Evolutionary conservation across 768 basidiomycete genomes (phyloP).

Genomic region (Tricholoma saponaceum): DNA sequence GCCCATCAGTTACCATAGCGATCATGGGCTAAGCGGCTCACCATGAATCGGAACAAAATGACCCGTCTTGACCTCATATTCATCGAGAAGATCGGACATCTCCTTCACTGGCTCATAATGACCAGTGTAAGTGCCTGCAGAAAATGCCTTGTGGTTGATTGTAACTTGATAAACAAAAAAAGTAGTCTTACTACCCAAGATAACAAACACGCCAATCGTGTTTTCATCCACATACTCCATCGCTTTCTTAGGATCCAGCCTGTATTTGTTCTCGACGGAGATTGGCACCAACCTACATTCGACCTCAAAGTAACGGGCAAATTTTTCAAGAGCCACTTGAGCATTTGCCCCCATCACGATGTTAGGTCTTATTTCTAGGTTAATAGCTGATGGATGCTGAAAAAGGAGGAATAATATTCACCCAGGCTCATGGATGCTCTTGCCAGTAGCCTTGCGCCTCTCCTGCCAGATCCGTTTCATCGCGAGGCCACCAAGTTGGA

Average conservation of each 20-base stretch:
- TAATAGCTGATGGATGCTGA: not conserved
- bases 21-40: conserved; percentile 25
- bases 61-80: conserved; percentile 60
- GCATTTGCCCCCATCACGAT: conserved; percentile 70
- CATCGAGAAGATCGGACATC: conserved; percentile 71
- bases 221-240: conserved; percentile 71
- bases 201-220: conserved; percentile 65
- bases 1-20: conserved; percentile 6
- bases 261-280: conserved; percentile 46
- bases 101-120: conserved; percentile 80
- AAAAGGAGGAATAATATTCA: conserved; percentile 17
- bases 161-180: conserved; percentile 27
- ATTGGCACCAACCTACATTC: conserved; percentile 55
- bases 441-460: conserved; percentile 58
- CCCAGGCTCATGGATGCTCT: conserved; percentile 79
- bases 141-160: conserved; percentile 43
- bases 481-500: conserved; percentile 71
- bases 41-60: conserved; percentile 67
- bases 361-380: conserved; percentile 43
- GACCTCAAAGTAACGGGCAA: conserved; percentile 69
- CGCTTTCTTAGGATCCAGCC: conserved; percentile 57
- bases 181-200: conserved; percentile 32
- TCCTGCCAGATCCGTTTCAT: conserved; percentile 73
- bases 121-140: conserved; percentile 56
- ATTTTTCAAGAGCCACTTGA: conserved; percentile 70